Percentiles rank a stretch among this genome's conserved stretches.
Evolutionary conservation across 768 basidiomycete species (phyloP).

Genomic region (Cystofilobasidium macerans): DNA sequence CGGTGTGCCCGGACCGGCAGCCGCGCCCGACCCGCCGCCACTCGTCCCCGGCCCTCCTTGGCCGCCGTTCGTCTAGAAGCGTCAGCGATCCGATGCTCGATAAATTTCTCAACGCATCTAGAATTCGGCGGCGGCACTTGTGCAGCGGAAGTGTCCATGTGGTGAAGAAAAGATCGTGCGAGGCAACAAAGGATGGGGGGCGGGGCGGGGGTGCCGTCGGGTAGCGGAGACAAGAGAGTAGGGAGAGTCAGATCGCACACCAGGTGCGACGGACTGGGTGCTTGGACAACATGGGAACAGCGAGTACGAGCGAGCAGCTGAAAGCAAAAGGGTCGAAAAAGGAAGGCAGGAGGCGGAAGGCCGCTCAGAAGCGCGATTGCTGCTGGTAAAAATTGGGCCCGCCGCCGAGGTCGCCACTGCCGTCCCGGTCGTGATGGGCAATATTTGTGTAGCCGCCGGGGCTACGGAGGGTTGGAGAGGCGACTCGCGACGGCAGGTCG

Average conservation of each 20-base stretch:
- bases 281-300: neutral
- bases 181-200: no score
- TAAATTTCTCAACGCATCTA: no score
- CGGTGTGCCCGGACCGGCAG: no score
- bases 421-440: constrained; percentile 7
- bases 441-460: constrained; percentile 18
- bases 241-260: no score
- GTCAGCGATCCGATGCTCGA: no score
- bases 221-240: no score
- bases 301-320: neutral
- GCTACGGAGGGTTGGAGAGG: constrained; percentile 9
- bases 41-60: neutral
- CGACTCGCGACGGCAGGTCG: neutral
- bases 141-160: no score
- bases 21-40: neutral
- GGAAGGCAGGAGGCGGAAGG: neutral
- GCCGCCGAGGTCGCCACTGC: neutral
- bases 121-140: no score
- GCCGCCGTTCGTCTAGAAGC: constrained; percentile 5
- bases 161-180: no score
- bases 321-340: neutral
- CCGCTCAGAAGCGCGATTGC: neutral
- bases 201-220: no score
- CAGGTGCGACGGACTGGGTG: no score
- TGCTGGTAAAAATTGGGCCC: neutral